Evolutionary conservation across 2,329 filamentous ascomycete genomes (phyloP), one percentile per base, ranked within the genome.

Genomic region (Graphilbum sp.): DNA sequence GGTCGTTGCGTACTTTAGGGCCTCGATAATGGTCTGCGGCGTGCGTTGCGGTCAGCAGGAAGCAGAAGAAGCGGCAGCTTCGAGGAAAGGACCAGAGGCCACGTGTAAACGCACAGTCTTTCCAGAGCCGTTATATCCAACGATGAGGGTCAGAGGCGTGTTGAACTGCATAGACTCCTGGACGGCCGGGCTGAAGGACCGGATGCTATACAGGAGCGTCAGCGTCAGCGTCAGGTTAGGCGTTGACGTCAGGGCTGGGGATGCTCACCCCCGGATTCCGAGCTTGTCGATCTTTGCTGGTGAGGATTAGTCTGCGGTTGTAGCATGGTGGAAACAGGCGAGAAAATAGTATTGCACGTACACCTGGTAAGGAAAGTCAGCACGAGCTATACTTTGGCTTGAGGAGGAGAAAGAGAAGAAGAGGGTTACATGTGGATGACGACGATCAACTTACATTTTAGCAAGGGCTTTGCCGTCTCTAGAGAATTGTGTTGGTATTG

Each of bases 1-100:
- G 8, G 87, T 95, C 16, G 92, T 95, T 37, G 84, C 87, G 75
- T 95, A 98, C 55, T 95, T 95, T 52, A 98, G 79, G 55, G 86
- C 93, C 59, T 98, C 90, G 59, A 98, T 98, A 53, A 98, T 94
- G 41, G 90, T 96, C 48, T 53, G 24, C 37, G n/a, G n/a, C n/a
- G n/a, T n/a, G n/a, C n/a, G n/a, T n/a, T n/a, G n/a, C n/a, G n/a
- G n/a, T n/a, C n/a, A n/a, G n/a, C n/a, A n/a, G n/a, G 11, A 20
- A 27, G 15, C n/a, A 16, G 16, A 16, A 12, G 21, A 24, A 34
- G 32, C 19, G 35, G 41, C 16, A 35, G 12, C 4, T 7, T 12
- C 10, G 19, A 10, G 18, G 11, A 16, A 18, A 17, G 16, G n/a
- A 29, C 27, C 27, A 10, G 6, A 3, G 8, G 27, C 5, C 19